Conservation (phyloP, 768 basidiomycete genomes). For the Termitomyces eurrhizus region DNA sequence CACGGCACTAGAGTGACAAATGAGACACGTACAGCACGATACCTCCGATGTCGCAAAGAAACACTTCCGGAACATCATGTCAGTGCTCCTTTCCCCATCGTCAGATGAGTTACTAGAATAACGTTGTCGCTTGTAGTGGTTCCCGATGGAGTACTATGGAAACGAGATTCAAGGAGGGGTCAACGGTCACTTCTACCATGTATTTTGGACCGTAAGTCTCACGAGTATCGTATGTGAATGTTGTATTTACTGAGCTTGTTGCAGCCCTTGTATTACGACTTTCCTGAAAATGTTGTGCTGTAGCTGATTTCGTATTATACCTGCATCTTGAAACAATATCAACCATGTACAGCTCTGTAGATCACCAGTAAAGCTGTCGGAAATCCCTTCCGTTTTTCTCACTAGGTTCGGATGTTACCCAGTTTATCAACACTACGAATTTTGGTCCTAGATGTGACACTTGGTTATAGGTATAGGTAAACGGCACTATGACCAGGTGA, state of each 20-base stretch:
- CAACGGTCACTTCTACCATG: conserved; percentile 74
- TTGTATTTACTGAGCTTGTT: conserved; percentile 4
- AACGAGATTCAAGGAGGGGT: conserved; percentile 50
- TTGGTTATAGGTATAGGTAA: too few relatives aligned
- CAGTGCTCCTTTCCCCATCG: conserved; percentile 18
- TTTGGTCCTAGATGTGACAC: too few relatives aligned
- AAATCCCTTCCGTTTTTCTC: background rate
- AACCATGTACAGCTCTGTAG: too few relatives aligned
- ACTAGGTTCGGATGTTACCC: background rate
- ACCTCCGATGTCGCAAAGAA: conserved; percentile 64
- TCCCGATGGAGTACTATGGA: conserved; percentile 69
- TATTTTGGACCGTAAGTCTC: conserved; percentile 60
- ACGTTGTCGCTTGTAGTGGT: conserved; percentile 48
- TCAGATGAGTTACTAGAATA: background rate
- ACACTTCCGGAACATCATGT: conserved; percentile 64
- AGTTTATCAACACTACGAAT: too few relatives aligned
- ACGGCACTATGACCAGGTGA: background rate
- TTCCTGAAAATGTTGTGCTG: conserved; percentile 40
- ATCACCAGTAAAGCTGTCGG: too few relatives aligned
- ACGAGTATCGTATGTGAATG: background rate
- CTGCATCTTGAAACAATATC: background rate
- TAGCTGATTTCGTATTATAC: conserved; percentile 17
- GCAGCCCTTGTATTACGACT: conserved; percentile 51
- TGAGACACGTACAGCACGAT: conserved; percentile 58
- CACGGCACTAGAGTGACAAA: conserved; percentile 51